Base-by-base conservation (phyloP, 352 stramenopile species). In the Globisporangium irregulare region DNA sequence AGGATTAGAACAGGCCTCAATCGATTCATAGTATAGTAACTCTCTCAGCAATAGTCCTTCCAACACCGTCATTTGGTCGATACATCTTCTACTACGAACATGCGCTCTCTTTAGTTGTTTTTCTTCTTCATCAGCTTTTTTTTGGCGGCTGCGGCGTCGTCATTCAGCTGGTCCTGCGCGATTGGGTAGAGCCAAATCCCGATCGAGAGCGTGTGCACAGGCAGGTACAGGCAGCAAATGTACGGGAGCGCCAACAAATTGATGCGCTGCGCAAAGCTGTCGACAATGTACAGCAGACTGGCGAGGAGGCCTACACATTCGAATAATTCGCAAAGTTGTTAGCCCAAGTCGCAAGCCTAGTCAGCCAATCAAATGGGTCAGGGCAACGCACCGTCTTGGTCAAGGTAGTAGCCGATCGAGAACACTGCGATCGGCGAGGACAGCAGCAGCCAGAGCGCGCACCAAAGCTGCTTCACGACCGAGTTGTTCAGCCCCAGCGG, bases 171-270 rank as follows among this genome's bases (percentile, higher is more conserved):
- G 14, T 64, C 20, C 3, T 46, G 27, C 4, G 46, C 27, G 12
- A 24, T 53, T 22, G 76, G 74, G 36, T 73, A 86, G 12, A 70
- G 18, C 74, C 72, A 90, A 55, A 93, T 74, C 14, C 59, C 75
- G 7, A 92, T 25, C 4, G 82, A 84, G 12, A 95, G 71, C 2
- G 80, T 90, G 69, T 95, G 85, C 4, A 90, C 74, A 1, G 81
- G 76, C 9, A 92, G 50, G 73, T 95, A 92, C 8, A 95, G 72
- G 34, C 75, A 85, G 58, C 76, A 92, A 29, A 85, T 38, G 62
- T 94, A 94, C 8, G 83, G 79, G 25, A 94, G 65, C 20, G 79
- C 79, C 6, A 95, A 64, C 56, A 89, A 48, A 51, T 91, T 91
- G 63, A 75, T 76, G 56, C 74, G 72, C 27, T 72, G 71, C 36